Percentiles rank a stretch among this genome's conserved stretches.
Evolutionary conservation across 345 rosid genomes (phyloP).

Genomic region (Hirschfeldia incana): DNA sequence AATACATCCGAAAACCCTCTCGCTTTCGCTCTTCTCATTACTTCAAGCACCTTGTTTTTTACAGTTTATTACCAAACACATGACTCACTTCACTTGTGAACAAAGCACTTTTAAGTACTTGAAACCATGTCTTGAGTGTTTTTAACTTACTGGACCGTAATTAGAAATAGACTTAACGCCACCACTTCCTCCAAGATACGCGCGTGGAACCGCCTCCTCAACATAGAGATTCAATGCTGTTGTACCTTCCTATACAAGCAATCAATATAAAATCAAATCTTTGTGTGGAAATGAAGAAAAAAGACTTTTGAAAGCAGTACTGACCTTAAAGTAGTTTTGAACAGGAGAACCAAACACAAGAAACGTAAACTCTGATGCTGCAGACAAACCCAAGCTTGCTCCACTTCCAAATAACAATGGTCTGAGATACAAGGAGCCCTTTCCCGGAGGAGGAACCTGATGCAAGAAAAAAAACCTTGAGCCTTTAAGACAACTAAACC

Average conservation of each 20-base stretch:
- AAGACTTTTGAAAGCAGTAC: not conserved
- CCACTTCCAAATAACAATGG: slow-evolving; percentile 84
- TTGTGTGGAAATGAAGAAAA: not conserved
- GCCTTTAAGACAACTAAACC: not conserved
- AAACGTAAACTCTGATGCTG: slow-evolving; percentile 77
- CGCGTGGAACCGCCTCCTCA: slow-evolving; percentile 64
- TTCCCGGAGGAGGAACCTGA: slow-evolving; percentile 85
- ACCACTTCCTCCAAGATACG: slow-evolving; percentile 66
- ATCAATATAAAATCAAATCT: slow-evolving; percentile 2
- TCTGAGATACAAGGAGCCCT: slow-evolving; percentile 78
- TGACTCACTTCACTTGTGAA: not conserved
- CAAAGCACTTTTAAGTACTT: not conserved
- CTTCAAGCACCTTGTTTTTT: slow-evolving; percentile 58
- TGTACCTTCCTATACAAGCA: slow-evolving; percentile 51
- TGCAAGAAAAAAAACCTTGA: not conserved
- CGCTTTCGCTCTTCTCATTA: slow-evolving; percentile 60
- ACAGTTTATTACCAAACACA: not conserved
- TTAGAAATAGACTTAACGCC: slow-evolving; percentile 63
- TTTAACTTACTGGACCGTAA: slow-evolving; percentile 66
- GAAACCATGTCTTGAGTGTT: not conserved
- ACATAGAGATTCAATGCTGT: slow-evolving; percentile 58
- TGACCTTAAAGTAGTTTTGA: slow-evolving; percentile 77
- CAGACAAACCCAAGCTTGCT: slow-evolving; percentile 63
- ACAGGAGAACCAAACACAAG: slow-evolving; percentile 77
- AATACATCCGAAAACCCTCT: slow-evolving; percentile 82